Evolutionary conservation across 345 rosid genomes (phyloP).

Genomic region (Hirschfeldia incana): DNA sequence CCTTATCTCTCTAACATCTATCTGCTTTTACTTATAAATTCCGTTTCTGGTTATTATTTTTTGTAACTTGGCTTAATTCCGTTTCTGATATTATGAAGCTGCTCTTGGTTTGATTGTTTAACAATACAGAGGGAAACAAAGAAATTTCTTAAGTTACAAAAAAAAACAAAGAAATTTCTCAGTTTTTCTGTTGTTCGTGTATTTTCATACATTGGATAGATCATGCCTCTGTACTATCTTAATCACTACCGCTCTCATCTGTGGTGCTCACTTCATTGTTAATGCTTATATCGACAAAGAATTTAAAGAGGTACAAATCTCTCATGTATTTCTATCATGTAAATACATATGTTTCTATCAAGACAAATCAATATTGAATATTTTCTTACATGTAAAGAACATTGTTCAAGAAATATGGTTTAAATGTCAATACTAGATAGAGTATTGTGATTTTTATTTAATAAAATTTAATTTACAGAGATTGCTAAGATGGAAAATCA

Average conservation of each 20-base stretch:
- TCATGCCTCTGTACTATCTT: constrained; percentile 60
- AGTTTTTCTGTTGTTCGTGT: not conserved
- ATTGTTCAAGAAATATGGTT: not conserved
- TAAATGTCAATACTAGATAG: not conserved
- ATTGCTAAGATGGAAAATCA: constrained; percentile 47
- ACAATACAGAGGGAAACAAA: not conserved
- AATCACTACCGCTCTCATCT: constrained; percentile 48
- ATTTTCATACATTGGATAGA: constrained; percentile 33
- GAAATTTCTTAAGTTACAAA: not conserved
- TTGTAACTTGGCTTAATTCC: not conserved
- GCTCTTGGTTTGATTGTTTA: not conserved
- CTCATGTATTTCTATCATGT: not conserved
- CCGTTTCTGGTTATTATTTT: not conserved
- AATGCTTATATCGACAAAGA: constrained; percentile 47
- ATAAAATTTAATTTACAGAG: constrained; percentile 46
- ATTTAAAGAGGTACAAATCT: constrained; percentile 54
- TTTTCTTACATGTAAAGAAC: not conserved
- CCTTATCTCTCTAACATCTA: not conserved
- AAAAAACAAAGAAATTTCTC: not conserved
- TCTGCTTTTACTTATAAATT: not conserved
- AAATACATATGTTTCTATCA: not conserved
- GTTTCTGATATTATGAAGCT: not conserved
- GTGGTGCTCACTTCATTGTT: constrained; percentile 61
- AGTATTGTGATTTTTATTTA: not conserved
- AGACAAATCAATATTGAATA: not conserved